phyloP scores from a whole-genome alignment of 192 early-diverging fungal species.

The Podila minutissima region DNA sequence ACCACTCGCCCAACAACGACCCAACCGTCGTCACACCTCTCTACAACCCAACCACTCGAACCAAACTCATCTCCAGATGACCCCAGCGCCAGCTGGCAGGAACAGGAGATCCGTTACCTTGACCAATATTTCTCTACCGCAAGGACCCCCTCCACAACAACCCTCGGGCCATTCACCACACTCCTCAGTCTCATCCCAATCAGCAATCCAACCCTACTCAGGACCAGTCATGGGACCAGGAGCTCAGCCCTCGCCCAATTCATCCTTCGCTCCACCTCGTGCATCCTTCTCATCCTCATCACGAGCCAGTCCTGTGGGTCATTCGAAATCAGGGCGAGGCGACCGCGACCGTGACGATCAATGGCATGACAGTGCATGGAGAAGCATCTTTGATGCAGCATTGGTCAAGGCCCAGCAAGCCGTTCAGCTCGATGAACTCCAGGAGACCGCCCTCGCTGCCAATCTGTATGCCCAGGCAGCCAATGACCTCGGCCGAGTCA shows the following conservation, averaged over 20 bases:
- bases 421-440: slow-evolving; percentile 42
- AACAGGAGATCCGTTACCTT: slow-evolving; percentile 38
- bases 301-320: slow-evolving; percentile 24
- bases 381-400: slow-evolving; percentile 44
- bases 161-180: slow-evolving; percentile 19
- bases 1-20: too few species aligned
- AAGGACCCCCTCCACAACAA: slow-evolving; percentile 27
- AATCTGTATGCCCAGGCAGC: slow-evolving; percentile 48
- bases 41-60: too few species aligned
- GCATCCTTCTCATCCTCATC: slow-evolving; percentile 33
- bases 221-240: not conserved
- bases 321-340: slow-evolving; percentile 1
- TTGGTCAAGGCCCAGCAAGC: slow-evolving; percentile 48
- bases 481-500: slow-evolving; percentile 42
- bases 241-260: not conserved
- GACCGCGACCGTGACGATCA: slow-evolving; percentile 21
- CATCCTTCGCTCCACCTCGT: slow-evolving; percentile 19
- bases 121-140: slow-evolving; percentile 25
- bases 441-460: slow-evolving; percentile 38
- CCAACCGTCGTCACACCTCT: too few species aligned
- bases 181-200: slow-evolving; percentile 36
- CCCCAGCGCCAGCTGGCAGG: slow-evolving; percentile 25
- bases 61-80: slow-evolving; percentile 12
- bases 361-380: slow-evolving; percentile 29
- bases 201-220: slow-evolving; percentile 5